phyloP scores from a whole-genome alignment of 2,329 filamentous ascomycete genomes.

The Monilinia vaccinii-corymbosi region DNA sequence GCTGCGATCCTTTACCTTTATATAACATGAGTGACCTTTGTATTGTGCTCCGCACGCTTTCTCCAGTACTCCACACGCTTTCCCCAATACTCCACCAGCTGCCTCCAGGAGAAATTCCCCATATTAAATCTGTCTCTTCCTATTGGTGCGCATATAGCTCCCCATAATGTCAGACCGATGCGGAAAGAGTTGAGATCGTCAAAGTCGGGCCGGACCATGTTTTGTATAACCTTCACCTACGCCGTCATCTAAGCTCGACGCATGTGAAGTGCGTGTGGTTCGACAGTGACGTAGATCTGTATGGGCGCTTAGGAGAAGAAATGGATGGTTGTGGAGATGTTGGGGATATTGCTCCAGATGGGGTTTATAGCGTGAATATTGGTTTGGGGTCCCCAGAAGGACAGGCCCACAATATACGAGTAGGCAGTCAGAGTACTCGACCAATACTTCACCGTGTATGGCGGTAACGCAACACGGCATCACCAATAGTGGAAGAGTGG shows the following conservation, averaged over 20 bases:
- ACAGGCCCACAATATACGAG: not conserved
- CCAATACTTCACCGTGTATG: no score
- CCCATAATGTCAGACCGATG: not conserved
- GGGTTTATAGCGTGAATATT: not conserved
- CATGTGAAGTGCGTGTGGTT: no score
- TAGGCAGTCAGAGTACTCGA: no score
- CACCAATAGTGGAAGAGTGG: not conserved
- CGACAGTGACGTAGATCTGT: not conserved
- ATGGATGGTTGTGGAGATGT: not conserved
- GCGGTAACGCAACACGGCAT: not conserved
- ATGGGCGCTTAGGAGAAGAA: not conserved
- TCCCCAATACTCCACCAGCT: no score
- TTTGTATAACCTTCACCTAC: no score
- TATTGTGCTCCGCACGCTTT: not conserved
- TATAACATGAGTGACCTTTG: not conserved
- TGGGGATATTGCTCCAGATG: not conserved
- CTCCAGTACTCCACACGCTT: not conserved
- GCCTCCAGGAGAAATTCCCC: not conserved
- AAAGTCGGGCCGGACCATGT: not conserved
- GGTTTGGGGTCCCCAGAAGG: conserved; percentile 3
- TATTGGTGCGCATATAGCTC: conserved; percentile 4
- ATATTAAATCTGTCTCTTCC: not conserved
- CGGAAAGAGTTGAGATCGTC: not conserved
- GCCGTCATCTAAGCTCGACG: not conserved
- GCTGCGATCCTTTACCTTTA: not conserved